Conservation (phyloP, 805 yeast genomes). For the Komagataella pseudopastoris region DNA sequence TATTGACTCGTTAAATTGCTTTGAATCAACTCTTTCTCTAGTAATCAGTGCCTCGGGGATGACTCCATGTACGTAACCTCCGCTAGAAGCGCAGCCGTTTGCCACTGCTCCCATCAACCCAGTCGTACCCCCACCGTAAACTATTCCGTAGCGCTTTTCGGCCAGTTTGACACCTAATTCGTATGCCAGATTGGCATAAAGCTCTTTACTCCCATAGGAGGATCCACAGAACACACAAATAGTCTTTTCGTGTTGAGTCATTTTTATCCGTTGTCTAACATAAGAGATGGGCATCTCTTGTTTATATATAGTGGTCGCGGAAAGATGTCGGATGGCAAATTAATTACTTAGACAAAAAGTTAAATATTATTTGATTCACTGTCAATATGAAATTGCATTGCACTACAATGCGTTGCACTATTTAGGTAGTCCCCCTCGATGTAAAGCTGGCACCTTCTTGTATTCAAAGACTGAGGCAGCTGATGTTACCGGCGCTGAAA, state of each 20-base stretch:
- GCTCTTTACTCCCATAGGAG: constrained; percentile 45
- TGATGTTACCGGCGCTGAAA: neutral
- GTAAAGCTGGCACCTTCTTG: constrained; percentile 11
- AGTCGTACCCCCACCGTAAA: constrained; percentile 85
- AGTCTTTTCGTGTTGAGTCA: constrained; percentile 19
- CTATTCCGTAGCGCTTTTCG: constrained; percentile 51
- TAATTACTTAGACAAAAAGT: neutral
- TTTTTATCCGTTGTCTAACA: neutral
- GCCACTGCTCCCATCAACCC: constrained; percentile 77
- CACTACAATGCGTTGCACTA: neutral
- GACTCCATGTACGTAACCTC: constrained; percentile 70
- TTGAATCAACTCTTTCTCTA: constrained; percentile 41
- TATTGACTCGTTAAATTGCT: constrained; percentile 30
- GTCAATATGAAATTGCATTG: neutral
- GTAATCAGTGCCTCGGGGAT: constrained; percentile 76
- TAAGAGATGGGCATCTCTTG: neutral
- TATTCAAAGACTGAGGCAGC: neutral
- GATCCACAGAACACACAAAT: constrained; percentile 87
- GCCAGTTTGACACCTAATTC: constrained; percentile 49
- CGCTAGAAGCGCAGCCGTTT: constrained; percentile 38
- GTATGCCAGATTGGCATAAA: constrained; percentile 39
- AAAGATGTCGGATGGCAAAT: neutral
- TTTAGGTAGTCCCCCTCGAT: constrained; percentile 5
- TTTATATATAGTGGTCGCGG: neutral
- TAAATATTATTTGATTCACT: neutral